Evolutionary conservation across 176 grass and related monocot species (phyloP), one percentile per base, ranked within the genome.

Genomic region (Musa schizocarpa): DNA sequence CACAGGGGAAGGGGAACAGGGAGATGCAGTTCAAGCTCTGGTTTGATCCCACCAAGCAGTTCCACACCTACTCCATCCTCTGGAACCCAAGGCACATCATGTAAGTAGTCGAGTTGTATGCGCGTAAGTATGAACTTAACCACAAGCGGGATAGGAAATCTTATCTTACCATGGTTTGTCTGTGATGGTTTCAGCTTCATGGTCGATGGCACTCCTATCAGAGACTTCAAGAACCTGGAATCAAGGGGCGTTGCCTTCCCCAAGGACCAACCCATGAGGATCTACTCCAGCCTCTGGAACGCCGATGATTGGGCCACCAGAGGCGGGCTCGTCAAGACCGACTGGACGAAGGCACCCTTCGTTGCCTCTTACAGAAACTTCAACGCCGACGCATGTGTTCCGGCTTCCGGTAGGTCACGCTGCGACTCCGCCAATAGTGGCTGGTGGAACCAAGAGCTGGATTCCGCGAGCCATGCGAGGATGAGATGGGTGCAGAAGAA

Each of bases 201-300:
- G 68, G 68, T 70, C 8, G 68, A 70, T 20, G 68, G 48, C 6
- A 70, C 68, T 0, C 43, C 68, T 2, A 70, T 70, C n/a, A 70
- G 68, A 50, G 68, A 70, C 68, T 70, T 70, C 68, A 70, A 70
- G 68, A 70, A 70, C 68, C 43, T 70, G 43, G 68, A 70, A 70
- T 51, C 34, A 0, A 70, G 68, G 20, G 68, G 68, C 68, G 21
- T 70, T 20, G 43, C 48, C 2, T 70, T 70, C 21, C 68, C 68
- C 11, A 70, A 70, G 68, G 9, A 70, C 51, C 68, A 70, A 48
- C 68, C 68, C 34, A 70, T 70, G 68, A 51, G 68, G 34, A 50
- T 70, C 68, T 70, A 70, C 68, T 70, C 68, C 9, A 70, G 68
- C 29, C 68, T 70, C 48, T 70, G 68, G 68, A 70, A 70, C 9